Percentiles rank a stretch among this genome's conserved stretches.
Evolutionary conservation across 306 rosid species (phyloP).

Genomic region (Cicer cuneatum): DNA sequence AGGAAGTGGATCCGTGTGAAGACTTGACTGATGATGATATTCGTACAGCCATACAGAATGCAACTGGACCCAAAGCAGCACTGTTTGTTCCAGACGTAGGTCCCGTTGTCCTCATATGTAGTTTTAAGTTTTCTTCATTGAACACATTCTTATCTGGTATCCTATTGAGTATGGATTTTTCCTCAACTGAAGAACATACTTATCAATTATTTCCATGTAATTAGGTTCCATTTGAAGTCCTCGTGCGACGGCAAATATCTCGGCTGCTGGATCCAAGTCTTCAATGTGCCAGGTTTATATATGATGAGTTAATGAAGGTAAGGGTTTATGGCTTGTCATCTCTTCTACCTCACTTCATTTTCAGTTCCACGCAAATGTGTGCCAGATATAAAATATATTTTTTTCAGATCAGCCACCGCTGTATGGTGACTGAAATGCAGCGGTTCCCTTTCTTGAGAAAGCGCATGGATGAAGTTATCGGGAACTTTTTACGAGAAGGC

Average conservation of each 20-base stretch:
- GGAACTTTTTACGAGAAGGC: conserved; percentile 87
- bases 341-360: conserved; percentile 17
- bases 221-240: conserved; percentile 96
- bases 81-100: conserved; percentile 96
- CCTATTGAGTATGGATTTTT: conserved; percentile 13
- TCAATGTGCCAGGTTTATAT: conserved; percentile 96
- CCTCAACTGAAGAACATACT: conserved; percentile 13
- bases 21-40: conserved; percentile 93
- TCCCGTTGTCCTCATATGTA: conserved; percentile 28
- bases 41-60: conserved; percentile 96
- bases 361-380: conserved; percentile 23
- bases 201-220: conserved; percentile 40
- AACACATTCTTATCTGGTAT: neutral
- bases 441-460: conserved; percentile 89
- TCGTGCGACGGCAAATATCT: conserved; percentile 83
- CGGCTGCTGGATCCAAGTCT: conserved; percentile 93
- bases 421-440: conserved; percentile 81
- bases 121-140: conserved; percentile 21
- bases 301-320: conserved; percentile 89
- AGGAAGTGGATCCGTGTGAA: conserved; percentile 99
- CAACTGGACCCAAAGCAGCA: conserved; percentile 92
- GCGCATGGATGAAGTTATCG: conserved; percentile 88
- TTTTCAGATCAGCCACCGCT: conserved; percentile 85
- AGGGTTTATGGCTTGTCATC: conserved; percentile 37
- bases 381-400: conserved; percentile 29